phyloP scores from a whole-genome alignment of 2,329 filamentous ascomycete genomes.

The Neonectria faginata region DNA sequence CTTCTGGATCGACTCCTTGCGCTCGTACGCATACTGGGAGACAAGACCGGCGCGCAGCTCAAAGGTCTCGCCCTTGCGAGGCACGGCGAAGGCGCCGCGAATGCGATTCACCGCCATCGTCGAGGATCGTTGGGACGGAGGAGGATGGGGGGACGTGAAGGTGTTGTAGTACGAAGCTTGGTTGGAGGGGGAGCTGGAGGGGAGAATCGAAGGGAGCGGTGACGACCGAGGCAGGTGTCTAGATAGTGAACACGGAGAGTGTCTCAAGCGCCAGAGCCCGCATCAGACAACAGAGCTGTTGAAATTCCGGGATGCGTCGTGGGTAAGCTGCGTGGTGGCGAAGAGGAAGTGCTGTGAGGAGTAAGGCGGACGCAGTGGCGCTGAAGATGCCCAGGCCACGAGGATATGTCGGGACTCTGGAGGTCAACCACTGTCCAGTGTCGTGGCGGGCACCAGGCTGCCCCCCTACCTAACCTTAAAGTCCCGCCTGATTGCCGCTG shows the following conservation, averaged over 20 bases:
- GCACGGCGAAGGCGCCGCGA: slow-evolving; percentile 90
- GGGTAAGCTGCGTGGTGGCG: slow-evolving; percentile 27
- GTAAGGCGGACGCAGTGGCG: slow-evolving; percentile 39
- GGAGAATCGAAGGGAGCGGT: slow-evolving; percentile 33
- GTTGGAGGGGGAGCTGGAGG: slow-evolving; percentile 19
- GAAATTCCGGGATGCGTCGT: slow-evolving; percentile 29
- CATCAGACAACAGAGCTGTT: slow-evolving; percentile 34
- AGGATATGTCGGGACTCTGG: slow-evolving; percentile 25
- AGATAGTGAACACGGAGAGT: slow-evolving; percentile 28
- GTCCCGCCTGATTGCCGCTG: slow-evolving; percentile 42
- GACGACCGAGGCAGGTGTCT: slow-evolving; percentile 33
- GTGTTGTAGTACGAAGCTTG: slow-evolving; percentile 12
- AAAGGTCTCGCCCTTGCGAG: slow-evolving; percentile 97
- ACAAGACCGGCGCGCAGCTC: slow-evolving; percentile 95
- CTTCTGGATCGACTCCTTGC: slow-evolving; percentile 99
- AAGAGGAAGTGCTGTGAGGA: slow-evolving; percentile 33
- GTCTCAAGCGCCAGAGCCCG: slow-evolving; percentile 33
- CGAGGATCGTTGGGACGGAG: slow-evolving; percentile 35
- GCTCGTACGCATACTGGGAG: slow-evolving; percentile 99
- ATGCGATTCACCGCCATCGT: slow-evolving; percentile 96
- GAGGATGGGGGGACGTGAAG: slow-evolving; percentile 44
- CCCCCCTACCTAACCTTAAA: slow-evolving; percentile 35
- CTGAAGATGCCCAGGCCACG: slow-evolving; percentile 44
- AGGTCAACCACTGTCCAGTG: slow-evolving; percentile 19
- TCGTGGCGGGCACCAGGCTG: slow-evolving; percentile 22